Base-by-base conservation (phyloP, 805 yeast species). In the Monosporozyma solicola region DNA sequence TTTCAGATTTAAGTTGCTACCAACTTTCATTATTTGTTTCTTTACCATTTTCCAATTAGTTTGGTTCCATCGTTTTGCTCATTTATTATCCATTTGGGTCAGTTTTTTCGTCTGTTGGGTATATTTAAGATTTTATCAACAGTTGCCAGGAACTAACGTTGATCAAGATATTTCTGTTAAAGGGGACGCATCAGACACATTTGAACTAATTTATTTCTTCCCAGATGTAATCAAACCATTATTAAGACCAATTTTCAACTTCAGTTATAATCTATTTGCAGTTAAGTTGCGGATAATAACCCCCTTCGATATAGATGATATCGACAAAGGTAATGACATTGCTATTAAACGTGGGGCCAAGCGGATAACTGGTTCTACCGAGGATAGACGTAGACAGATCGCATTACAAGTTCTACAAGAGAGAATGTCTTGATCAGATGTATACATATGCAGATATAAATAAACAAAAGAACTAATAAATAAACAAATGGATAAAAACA, bases 141-240 rank as follows among this genome's bases (percentile, higher is more conserved):
- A 74, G n/a, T 70, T 83, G 55, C 53, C 54, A 2, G 53, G 47
- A n/a, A 47, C 55, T 15, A 47, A 41, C n/a, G 62, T 67, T 35
- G 64, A 52, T 55, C 59, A 57, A 9, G 33, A 16, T n/a, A 32
- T 20, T 13, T 32, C 16, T 13, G 47, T 51, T 15, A 56, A 58
- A 6, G 97, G 97, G 41, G 97, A 90, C 67, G 95, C 97, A 0
- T 83, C 94, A 0, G 97, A 91, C 59, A 85, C 92, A 1, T 91
- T 91, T 73, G 82, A 87, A 52, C 75, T 91, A 56, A 83, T 84
- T 33, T 84, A 85, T 60, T 88, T 91, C 66, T 91, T 91, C 80
- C 97, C 97, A 0, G 80, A 75, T 48, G 64, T 78, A 1, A 37
- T 78, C 2, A 80, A 80, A 52, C 78, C 80, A 2, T 56, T 76